Percentiles rank a stretch among this genome's conserved stretches.
Conservation (phyloP, 495 filamentous ascomycete genomes). For the Aspergillus campestris region DNA sequence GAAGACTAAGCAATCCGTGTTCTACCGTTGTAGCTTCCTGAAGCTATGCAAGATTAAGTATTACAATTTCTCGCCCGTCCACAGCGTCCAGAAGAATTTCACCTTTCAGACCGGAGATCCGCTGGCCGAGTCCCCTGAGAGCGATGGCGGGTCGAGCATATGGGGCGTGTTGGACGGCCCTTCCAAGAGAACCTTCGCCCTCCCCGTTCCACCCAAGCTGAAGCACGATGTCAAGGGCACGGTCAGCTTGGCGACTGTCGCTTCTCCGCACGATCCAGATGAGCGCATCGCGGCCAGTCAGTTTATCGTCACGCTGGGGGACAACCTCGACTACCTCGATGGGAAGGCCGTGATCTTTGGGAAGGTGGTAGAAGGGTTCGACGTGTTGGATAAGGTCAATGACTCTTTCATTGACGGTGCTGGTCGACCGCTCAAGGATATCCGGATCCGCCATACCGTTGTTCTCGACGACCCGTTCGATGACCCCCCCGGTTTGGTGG, state of each 20-base stretch:
- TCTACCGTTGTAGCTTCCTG: conserved; percentile 60
- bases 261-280: conserved; percentile 68
- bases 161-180: conserved; percentile 76
- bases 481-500: conserved; percentile 65
- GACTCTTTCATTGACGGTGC: conserved; percentile 74
- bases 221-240: conserved; percentile 82
- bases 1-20: conserved; percentile 43
- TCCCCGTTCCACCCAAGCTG: conserved; percentile 72
- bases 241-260: conserved; percentile 88
- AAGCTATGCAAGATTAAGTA: conserved; percentile 98
- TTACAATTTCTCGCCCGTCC: conserved; percentile 90
- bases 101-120: conserved; percentile 95
- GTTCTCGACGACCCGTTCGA: conserved; percentile 83
- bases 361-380: conserved; percentile 88
- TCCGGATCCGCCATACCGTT: conserved; percentile 84
- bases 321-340: conserved; percentile 80
- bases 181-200: conserved; percentile 68
- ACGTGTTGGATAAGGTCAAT: conserved; percentile 89
- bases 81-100: conserved; percentile 83
- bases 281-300: conserved; percentile 75
- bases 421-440: conserved; percentile 80
- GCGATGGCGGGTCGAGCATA: conserved; percentile 85
- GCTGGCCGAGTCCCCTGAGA: conserved; percentile 67
- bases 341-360: conserved; percentile 91
- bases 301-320: conserved; percentile 82